These are phyloP conservation scores for Coniosporium apollinis DNA, from an alignment of 495 filamentous ascomycete species.

Conservation along the genomic window DNA sequence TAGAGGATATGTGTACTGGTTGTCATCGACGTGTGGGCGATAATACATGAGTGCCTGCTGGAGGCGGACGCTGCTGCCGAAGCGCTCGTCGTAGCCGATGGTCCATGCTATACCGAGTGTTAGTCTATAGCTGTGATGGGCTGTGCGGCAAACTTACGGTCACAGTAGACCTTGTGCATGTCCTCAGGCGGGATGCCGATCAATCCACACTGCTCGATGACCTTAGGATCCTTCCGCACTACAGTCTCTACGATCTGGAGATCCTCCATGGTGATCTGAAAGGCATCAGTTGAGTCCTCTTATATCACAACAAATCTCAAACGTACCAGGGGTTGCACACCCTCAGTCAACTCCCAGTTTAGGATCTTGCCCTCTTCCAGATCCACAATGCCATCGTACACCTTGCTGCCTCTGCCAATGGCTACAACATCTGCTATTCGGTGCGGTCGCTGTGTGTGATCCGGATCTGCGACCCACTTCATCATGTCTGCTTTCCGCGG, in stretches of 20 bases:
- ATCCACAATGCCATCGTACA: conserved; percentile 78
- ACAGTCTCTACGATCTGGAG: conserved; percentile 74
- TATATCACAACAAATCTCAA: too few species aligned
- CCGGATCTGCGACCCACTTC: conserved; percentile 55
- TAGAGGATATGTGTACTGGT: conserved; percentile 78
- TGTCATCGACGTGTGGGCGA: conserved; percentile 68
- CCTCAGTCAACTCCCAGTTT: conserved; percentile 59
- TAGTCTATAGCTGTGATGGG: neutral
- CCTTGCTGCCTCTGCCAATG: conserved; percentile 61
- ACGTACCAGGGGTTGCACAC: conserved; percentile 66
- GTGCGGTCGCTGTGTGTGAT: conserved; percentile 42
- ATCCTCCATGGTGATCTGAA: conserved; percentile 89
- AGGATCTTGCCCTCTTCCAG: conserved; percentile 52
- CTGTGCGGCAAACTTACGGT: conserved; percentile 38
- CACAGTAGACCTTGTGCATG: conserved; percentile 87
- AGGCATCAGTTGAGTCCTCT: too few species aligned
- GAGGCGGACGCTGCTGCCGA: conserved; percentile 60
- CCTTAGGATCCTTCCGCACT: conserved; percentile 63
- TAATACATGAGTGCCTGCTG: conserved; percentile 97
- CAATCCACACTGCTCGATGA: conserved; percentile 83
- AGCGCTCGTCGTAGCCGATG: conserved; percentile 87
- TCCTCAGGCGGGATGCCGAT: conserved; percentile 73
- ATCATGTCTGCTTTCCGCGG: conserved; percentile 79
- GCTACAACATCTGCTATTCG: conserved; percentile 73
- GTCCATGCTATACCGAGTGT: conserved; percentile 61